phyloP scores from a whole-genome alignment of 129 eudicot species.

The Deinandra increscens region DNA sequence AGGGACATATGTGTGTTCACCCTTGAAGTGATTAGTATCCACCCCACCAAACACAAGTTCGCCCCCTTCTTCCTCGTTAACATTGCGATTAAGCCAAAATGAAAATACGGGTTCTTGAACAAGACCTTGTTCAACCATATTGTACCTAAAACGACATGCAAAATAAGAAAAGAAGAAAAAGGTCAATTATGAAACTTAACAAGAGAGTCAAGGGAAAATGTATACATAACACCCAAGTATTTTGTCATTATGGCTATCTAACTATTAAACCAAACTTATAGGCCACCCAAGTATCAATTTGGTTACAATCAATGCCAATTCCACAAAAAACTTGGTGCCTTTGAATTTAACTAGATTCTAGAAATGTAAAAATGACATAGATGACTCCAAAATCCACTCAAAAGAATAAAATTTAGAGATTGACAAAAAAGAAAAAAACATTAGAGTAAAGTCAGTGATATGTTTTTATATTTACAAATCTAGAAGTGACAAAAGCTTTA shows the following conservation, averaged over 20 bases:
- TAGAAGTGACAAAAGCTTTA: background rate
- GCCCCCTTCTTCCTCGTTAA: slow-evolving; percentile 41
- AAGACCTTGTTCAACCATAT: slow-evolving; percentile 51
- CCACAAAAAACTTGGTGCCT: background rate
- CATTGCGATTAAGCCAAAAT: slow-evolving; percentile 49
- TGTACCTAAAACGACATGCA: slow-evolving; percentile 35
- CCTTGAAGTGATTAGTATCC: slow-evolving; percentile 49
- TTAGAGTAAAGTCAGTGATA: background rate
- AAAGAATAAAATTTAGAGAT: background rate
- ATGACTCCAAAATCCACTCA: background rate
- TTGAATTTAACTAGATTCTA: background rate
- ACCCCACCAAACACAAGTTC: slow-evolving; percentile 56
- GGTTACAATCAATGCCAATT: background rate
- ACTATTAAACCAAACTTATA: no score
- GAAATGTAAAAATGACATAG: background rate
- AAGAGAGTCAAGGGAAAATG: background rate
- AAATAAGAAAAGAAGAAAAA: background rate
- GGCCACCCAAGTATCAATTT: background rate
- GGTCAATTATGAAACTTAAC: background rate
- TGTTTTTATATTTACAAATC: background rate
- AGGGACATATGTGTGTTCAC: slow-evolving; percentile 53
- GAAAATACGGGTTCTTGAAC: slow-evolving; percentile 46
- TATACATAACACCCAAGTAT: background rate
- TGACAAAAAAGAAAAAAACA: background rate
- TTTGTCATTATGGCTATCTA: background rate